A percentile compares a stretch with the other conserved stretches of the same genome.
phyloP scores from a whole-genome alignment of 306 rosid genomes.

The Cajanus cajan region DNA sequence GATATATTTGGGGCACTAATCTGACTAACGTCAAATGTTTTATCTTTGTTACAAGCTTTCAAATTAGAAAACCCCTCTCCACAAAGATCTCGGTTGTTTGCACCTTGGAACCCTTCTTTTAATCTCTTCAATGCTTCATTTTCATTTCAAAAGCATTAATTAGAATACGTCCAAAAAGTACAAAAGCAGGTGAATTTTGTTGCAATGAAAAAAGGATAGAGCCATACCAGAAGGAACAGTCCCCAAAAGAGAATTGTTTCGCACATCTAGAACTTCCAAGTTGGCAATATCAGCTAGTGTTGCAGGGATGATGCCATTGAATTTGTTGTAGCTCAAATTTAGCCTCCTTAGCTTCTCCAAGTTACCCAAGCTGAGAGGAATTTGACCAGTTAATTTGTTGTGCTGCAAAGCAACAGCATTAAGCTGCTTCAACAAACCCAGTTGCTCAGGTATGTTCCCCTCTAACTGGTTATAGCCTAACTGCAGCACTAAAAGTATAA shows the following conservation, averaged over 20 bases:
- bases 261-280: slow-evolving; percentile 56
- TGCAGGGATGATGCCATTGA: slow-evolving; percentile 56
- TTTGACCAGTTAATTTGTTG: slow-evolving; percentile 53
- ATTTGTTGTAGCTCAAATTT: slow-evolving; percentile 69
- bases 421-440: slow-evolving; percentile 61
- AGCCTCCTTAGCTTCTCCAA: slow-evolving; percentile 51
- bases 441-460: slow-evolving; percentile 56
- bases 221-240: slow-evolving; percentile 62
- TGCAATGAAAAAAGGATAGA: not conserved
- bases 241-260: slow-evolving; percentile 74
- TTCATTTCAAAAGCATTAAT: slow-evolving; percentile 25
- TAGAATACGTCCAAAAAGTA: slow-evolving; percentile 22
- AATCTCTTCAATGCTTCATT: slow-evolving; percentile 57
- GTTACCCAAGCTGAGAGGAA: slow-evolving; percentile 63
- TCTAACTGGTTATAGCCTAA: slow-evolving; percentile 72
- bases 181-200: not conserved
- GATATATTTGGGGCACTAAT: slow-evolving; percentile 27
- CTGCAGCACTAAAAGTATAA: slow-evolving; percentile 55
- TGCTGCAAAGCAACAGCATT: slow-evolving; percentile 56
- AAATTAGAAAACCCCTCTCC: slow-evolving; percentile 60
- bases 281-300: slow-evolving; percentile 43
- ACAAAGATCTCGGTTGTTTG: slow-evolving; percentile 64
- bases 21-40: slow-evolving; percentile 4
- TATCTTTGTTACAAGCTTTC: slow-evolving; percentile 44
- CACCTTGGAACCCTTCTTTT: slow-evolving; percentile 55